Evolutionary conservation across 1,284 basidiomycete species (phyloP), one percentile per base, ranked within the genome.

Genomic region (Neonothopanus nambi): DNA sequence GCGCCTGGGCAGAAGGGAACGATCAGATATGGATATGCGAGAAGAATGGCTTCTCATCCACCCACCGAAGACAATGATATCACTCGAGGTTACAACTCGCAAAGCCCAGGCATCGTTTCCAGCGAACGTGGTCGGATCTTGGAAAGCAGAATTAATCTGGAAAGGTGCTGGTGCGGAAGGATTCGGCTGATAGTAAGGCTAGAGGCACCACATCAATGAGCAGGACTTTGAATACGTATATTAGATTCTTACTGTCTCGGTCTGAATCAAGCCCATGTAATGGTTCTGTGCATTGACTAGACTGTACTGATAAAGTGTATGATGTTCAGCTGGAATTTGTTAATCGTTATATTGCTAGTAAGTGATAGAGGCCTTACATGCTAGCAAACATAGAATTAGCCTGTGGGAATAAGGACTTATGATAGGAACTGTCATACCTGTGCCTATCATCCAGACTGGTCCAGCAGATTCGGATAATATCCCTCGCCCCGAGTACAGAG

Each of bases 391-490:
- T n/a, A 48, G 9, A 36, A 33, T 43, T 8, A 54, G 36, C 6
- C 17, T 12, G 12, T 1, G 17, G 12, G 1, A 13, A 13, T 7
- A 6, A 8, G 15, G 30, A 18, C 9, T 12, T 44, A 13, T 24
- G 33, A 40, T 17, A n/a, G 30, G 30, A 8, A 33, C n/a, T 51
- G 40, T 58, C 75, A 60, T 59, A 70, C 76, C 74, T 37, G 82
- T 84, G 28, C 81, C 82, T 48, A 84, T 73, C 69, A 84, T 64
- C 81, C 81, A 84, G 12, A 82, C 81, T 2, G 81, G 81, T 0
- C 82, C 81, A 43, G 69, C 67, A 3, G 79, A 81, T 63, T 87
- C 80, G 20, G 82, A 82, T 12, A 86, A 66, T 18, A 87, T 72
- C 1, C 85, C 86, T 13, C 86, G 77, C 1, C 80, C 84, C 18